Evolutionary conservation across 2,329 filamentous ascomycete species (phyloP), one percentile per base, ranked within the genome.

Genomic region (Fusarium nodosum): DNA sequence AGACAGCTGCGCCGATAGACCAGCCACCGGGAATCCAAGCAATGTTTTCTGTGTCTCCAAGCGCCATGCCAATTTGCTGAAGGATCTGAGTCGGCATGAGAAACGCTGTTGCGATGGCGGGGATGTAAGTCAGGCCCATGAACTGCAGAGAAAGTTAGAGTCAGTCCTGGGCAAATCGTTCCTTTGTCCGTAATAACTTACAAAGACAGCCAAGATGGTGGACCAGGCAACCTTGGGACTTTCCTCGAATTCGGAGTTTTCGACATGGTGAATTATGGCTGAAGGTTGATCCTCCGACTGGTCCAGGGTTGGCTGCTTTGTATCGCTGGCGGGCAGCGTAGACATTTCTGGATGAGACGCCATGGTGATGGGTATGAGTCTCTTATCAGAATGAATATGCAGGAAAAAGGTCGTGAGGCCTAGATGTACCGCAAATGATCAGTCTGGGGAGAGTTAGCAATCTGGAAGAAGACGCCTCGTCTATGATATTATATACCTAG

Each of bases 1-100:
- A 60, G 2, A 62, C 59, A 18, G 59, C 59, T 20, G 59, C 33
- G 10, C 57, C 59, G 0, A 62, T 62, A 0, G 59, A 62, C 59
- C 59, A 62, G 31, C 59, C 42, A 7, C 59, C 59, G 13, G 57
- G 57, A 2, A 62, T 61, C 59, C 59, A 62, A 46, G 59, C 47
- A 2, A 62, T 62, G 1, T 61, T 28, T 1, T 44, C 58, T 0
- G 58, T 61, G 11, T 61, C 58, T 26, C 58, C 58, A 3, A 61
- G 20, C 1, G 56, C 20, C 58, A 45, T 61, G 0, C 56, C 58
- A 1, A 61, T 61, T n/a, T 61, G 58, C 26, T 61, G 58, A 6
- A 61, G 18, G 12, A 61, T 61, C 22, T 61, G 56, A 8, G 58
- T 61, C 2, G 58, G 58, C 58, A 61, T 61, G 12, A 61, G 39